Evolutionary conservation across 768 basidiomycete species (phyloP).

Genomic region (Hemileccinum rubropunctum): DNA sequence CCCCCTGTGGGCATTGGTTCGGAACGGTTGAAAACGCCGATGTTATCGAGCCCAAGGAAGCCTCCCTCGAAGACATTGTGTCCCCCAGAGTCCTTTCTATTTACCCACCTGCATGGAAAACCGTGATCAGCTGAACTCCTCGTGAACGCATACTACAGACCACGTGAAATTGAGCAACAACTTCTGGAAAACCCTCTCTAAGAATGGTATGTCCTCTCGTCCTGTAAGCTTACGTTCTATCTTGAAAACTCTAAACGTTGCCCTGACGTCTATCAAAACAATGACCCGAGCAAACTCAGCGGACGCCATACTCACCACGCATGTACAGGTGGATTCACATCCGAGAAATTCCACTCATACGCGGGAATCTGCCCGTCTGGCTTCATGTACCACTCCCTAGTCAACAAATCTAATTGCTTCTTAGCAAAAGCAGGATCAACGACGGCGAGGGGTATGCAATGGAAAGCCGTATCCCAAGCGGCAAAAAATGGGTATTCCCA

Average conservation of each 20-base stretch:
- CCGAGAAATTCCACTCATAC: constrained; percentile 99
- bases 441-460: constrained; percentile 95
- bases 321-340: constrained; percentile 98
- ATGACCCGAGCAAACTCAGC: background rate
- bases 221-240: constrained; percentile 96
- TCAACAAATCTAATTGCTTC: constrained; percentile 94
- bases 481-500: constrained; percentile 99
- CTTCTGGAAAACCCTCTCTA: constrained; percentile 99
- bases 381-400: constrained; percentile 99
- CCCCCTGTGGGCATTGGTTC: constrained; percentile 97
- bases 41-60: constrained; percentile 97
- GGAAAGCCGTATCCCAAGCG: constrained; percentile 99
- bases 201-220: constrained; percentile 83
- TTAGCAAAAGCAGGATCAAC: constrained; percentile 96
- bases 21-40: constrained; percentile 96
- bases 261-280: constrained; percentile 45
- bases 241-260: constrained; percentile 98
- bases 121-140: background rate
- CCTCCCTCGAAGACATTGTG: constrained; percentile 98
- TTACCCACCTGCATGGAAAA: constrained; percentile 77
- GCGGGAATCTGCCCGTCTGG: constrained; percentile 98
- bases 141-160: constrained; percentile 37
- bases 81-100: constrained; percentile 93
- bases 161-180: constrained; percentile 95
- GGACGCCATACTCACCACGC: constrained; percentile 63